phyloP scores from a whole-genome alignment of 2,329 filamentous ascomycete genomes.

The Hypocreales sp. region DNA sequence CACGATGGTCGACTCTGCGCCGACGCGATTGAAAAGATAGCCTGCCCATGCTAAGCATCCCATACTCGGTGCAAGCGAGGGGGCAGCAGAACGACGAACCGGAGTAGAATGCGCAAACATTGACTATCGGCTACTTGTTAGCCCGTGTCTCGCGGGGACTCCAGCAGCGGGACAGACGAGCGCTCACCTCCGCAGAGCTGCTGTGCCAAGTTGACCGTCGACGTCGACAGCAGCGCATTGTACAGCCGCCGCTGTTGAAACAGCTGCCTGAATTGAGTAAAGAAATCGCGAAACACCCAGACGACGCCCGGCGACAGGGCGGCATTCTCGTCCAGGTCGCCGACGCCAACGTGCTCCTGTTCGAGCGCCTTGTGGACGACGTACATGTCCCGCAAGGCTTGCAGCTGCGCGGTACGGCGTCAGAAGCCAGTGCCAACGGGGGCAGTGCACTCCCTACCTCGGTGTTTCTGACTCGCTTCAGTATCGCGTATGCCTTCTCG shows the following conservation, averaged over 20 bases:
- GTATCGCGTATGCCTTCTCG: conserved; percentile 18
- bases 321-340: conserved; percentile 8
- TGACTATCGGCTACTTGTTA: no score
- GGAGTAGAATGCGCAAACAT: conserved; percentile 29
- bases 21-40: conserved; percentile 10
- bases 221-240: conserved; percentile 15
- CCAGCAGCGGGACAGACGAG: no score
- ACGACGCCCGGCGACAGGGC: conserved; percentile 10
- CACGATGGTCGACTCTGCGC: conserved; percentile 5
- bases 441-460: conserved; percentile 8
- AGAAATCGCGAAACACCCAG: conserved; percentile 13
- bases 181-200: conserved; percentile 15
- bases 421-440: no score
- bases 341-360: conserved; percentile 11
- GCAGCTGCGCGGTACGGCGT: no score
- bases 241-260: conserved; percentile 13
- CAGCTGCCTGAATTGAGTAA: conserved; percentile 12
- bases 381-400: conserved; percentile 25
- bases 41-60: conserved; percentile 5
- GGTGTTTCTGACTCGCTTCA: conserved; percentile 20
- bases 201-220: conserved; percentile 16
- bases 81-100: conserved; percentile 8
- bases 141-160: no score
- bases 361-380: conserved; percentile 19
- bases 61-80: neutral